Conservation (phyloP, 495 filamentous ascomycete species). For the Lentithecium fluviatile region DNA sequence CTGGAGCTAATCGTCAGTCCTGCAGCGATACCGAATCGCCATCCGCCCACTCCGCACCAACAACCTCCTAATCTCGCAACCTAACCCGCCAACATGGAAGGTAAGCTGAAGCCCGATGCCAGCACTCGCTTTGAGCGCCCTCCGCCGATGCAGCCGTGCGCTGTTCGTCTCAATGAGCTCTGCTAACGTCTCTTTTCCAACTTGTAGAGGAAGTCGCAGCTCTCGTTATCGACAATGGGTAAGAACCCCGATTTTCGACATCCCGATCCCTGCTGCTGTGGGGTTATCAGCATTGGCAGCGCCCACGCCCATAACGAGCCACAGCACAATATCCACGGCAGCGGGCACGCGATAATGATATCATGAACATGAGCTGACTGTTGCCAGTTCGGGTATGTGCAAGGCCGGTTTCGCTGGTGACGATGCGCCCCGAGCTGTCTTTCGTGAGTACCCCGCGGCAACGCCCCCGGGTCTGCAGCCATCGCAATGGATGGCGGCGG, state of each 20-base stretch:
- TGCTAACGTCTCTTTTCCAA: constrained; percentile 40
- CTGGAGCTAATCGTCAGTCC: constrained; percentile 27
- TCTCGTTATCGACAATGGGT: constrained; percentile 99
- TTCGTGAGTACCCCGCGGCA: constrained; percentile 76
- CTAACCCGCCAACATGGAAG: constrained; percentile 69
- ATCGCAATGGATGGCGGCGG: background rate
- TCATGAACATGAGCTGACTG: constrained; percentile 32
- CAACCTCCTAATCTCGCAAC: constrained; percentile 38
- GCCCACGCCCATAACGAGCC: constrained; percentile 18
- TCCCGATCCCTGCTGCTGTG: constrained; percentile 25
- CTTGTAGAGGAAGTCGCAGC: constrained; percentile 96
- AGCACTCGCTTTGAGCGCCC: constrained; percentile 6
- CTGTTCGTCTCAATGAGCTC: constrained; percentile 30
- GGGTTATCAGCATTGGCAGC: constrained; percentile 33
- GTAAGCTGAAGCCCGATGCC: constrained; percentile 53
- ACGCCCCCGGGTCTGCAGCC: background rate
- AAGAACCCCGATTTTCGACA: constrained; percentile 49
- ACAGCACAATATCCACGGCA: constrained; percentile 9
- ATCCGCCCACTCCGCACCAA: constrained; percentile 30
- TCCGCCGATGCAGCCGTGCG: constrained; percentile 5
- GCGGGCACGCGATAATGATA: constrained; percentile 7
- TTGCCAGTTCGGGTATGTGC: constrained; percentile 96
- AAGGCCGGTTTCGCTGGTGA: constrained; percentile 99
- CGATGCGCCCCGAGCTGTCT: constrained; percentile 98
- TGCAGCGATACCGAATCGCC: constrained; percentile 30